Conservation (phyloP, 768 basidiomycete genomes). For the Mycena floridula region DNA sequence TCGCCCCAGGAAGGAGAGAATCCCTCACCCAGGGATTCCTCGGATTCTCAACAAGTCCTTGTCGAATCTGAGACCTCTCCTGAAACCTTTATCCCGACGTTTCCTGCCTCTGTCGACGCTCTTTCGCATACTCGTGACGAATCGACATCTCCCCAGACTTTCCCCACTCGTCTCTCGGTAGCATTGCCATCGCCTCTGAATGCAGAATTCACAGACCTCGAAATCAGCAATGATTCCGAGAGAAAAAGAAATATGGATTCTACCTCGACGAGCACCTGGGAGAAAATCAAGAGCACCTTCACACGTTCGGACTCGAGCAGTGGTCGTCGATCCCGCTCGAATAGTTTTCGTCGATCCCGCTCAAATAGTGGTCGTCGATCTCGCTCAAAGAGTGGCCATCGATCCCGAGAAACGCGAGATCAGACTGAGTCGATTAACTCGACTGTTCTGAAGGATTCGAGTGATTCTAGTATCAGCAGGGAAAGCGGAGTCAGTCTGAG, state of each 20-base stretch:
- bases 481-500: constrained; percentile 72
- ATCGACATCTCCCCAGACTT: constrained; percentile 47
- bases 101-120: constrained; percentile 41
- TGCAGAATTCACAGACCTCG: constrained; percentile 45
- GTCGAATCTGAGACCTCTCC: constrained; percentile 60
- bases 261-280: constrained; percentile 57
- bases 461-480: constrained; percentile 66
- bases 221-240: constrained; percentile 40
- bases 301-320: constrained; percentile 56
- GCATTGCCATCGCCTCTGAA: constrained; percentile 52
- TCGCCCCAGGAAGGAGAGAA: background rate
- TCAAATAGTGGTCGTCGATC: constrained; percentile 71
- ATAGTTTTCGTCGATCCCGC: constrained; percentile 59
- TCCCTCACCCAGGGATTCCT: constrained; percentile 32
- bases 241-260: constrained; percentile 55
- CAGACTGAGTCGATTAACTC: no score
- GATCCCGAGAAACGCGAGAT: no score
- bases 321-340: constrained; percentile 75
- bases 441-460: constrained; percentile 60
- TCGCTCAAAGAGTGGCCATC: constrained; percentile 70
- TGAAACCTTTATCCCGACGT: constrained; percentile 42
- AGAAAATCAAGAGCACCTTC: constrained; percentile 65
- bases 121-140: constrained; percentile 32
- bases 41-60: constrained; percentile 52
- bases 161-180: constrained; percentile 56